A percentile compares a stretch with the other conserved stretches of the same genome.
These are phyloP conservation scores for Starmerella powellii DNA, from an alignment of 805 yeast genomes.

Conservation along the genomic window DNA sequence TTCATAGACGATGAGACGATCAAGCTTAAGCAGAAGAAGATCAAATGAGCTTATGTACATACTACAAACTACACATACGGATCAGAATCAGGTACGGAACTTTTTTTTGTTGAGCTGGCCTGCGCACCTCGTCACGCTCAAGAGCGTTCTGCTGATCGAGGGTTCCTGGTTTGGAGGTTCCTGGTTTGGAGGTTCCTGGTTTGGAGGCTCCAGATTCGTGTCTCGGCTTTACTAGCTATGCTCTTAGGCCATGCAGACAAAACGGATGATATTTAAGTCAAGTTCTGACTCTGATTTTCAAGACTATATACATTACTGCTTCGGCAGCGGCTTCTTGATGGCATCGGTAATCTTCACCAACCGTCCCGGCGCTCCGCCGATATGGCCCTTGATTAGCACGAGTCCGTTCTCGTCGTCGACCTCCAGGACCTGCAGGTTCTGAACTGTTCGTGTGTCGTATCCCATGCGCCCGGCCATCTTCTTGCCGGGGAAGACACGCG, in stretches of 20 bases:
- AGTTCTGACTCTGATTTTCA: too few species aligned
- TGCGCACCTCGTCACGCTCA: too few species aligned
- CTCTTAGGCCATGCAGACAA: too few species aligned
- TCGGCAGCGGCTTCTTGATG: conserved; percentile 30
- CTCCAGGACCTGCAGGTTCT: conserved; percentile 64
- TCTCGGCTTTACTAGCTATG: too few species aligned
- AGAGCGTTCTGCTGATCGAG: too few species aligned
- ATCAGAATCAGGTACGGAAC: not conserved
- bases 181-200: too few species aligned
- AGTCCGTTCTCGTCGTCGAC: conserved; percentile 73
- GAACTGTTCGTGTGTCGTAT: conserved; percentile 55
- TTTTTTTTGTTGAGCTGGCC: too few species aligned
- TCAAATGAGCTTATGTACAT: conserved; percentile 44
- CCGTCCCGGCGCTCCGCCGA: conserved; percentile 77
- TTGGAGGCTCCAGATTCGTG: too few species aligned
- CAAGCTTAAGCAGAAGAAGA: conserved; percentile 80
- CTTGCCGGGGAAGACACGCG: conserved; percentile 90
- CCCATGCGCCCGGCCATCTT: conserved; percentile 99
- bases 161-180: too few species aligned
- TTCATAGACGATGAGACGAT: conserved; percentile 86
- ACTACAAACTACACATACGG: not conserved
- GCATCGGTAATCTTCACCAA: conserved; percentile 72
- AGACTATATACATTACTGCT: too few species aligned
- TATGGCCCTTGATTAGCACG: conserved; percentile 73
- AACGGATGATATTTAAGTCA: too few species aligned